phyloP scores from a whole-genome alignment of 345 rosid genomes.

The Eucalyptus grandis region DNA sequence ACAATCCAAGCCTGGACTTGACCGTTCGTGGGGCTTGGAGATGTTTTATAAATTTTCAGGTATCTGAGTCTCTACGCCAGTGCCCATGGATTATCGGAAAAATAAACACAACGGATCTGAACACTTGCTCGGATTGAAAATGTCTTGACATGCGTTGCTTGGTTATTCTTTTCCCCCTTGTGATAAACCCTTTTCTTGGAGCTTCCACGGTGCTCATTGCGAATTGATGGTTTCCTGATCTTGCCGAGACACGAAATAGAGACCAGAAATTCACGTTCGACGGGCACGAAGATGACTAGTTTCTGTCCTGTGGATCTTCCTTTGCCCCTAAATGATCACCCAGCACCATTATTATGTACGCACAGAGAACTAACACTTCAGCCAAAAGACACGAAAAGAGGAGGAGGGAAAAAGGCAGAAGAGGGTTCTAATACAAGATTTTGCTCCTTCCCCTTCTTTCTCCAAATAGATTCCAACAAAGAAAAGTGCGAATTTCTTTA shows the following conservation, averaged over 20 bases:
- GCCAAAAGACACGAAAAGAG: not conserved
- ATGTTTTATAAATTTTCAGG: not conserved
- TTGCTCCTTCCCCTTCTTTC: not conserved
- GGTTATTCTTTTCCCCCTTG: not conserved
- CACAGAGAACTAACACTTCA: not conserved
- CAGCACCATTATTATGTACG: not conserved
- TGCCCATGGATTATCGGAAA: not conserved
- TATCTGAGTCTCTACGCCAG: not conserved
- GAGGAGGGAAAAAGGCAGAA: not conserved
- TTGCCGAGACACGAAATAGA: not conserved
- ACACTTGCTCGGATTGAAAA: not conserved
- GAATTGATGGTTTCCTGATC: not conserved
- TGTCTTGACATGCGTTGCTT: not conserved
- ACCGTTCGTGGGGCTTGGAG: not conserved
- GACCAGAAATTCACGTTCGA: not conserved
- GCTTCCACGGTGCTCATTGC: not conserved
- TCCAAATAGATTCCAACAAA: not conserved
- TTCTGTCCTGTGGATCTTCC: not conserved
- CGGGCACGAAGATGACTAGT: not conserved
- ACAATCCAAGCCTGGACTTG: not conserved
- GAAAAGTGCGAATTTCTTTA: not conserved
- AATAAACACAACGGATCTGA: not conserved
- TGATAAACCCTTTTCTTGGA: not conserved
- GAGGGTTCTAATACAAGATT: not conserved
- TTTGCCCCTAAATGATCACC: not conserved